Base-by-base conservation (phyloP, 73 alveolate species). In the Paraurostyla sp. region DNA sequence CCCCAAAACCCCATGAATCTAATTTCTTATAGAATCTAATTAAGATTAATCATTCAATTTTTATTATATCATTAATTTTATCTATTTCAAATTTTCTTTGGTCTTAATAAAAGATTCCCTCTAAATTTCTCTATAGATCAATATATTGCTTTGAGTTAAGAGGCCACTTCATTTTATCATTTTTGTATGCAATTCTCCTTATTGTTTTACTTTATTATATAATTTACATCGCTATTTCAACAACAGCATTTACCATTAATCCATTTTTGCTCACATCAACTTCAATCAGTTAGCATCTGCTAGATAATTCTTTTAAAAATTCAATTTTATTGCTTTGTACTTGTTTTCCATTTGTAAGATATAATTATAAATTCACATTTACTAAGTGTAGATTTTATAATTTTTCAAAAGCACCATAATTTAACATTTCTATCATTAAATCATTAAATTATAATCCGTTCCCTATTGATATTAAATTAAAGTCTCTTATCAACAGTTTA, bases 151-250 rank as follows among this genome's bases (percentile, higher is more conserved):
- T 60, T 13, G 78, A 60, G 50, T 60, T 60, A 20, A 60, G 32
- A 9, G 78, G 78, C 78, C 78, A 60, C 32, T 60, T 60, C 6
- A 9, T 60, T 60, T 60, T 60, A 60, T 60, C 78, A 60, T 60
- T 65, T 65, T 22, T 65, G 41, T 38, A 65, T 18, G 29, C 25
- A 65, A 65, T 35, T 38, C 23, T 38, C 60, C 1, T 35, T 38
- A 65, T 38, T 18, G 60, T 38, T 65, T 35, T 65, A 38, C 82
- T 38, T 1, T 40, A 6, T 4, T 36, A 65, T 6, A n/a, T n/a
- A n/a, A 58, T 65, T 40, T 65, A 38, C 1, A 65, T 65, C 6
- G 41, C 1, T 13, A 65, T 22, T 22, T 65, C 82, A 3, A 65
- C 58, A 15, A 65, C 6, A 65, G 7, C 41, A 38, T 32, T 15